Base-by-base conservation (phyloP, 257 asterid species). In the Echites panduratus region DNA sequence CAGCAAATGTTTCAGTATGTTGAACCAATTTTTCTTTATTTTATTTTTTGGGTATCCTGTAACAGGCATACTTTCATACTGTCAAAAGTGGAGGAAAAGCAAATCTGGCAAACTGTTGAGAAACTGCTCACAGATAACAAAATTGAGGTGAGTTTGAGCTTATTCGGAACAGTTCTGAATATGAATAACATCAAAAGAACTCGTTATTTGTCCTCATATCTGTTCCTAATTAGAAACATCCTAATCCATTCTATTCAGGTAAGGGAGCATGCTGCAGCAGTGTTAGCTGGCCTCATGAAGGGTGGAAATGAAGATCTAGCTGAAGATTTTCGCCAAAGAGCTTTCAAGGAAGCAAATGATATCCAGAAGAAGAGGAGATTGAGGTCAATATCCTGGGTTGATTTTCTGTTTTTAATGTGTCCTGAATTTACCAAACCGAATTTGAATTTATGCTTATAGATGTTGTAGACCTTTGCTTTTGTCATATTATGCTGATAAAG, bases 251-350 rank as follows among this genome's bases (percentile, higher is more conserved):
- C 58, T 64, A 71, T 71, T 68, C 88, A 95, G 99, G 96, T 95
- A 69, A 84, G 99, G 76, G 99, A 95, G 93, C 99, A 95, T 56
- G 99, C 99, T 57, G 99, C 98, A 73, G 98, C 98, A 68, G 99
- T 95, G 78, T 90, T 95, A 79, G 97, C 99, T 74, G 96, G 97
- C 75, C 82, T 95, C 80, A 90, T 95, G 98, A 95, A 92, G 85
- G 88, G 96, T 66, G 98, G 92, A 59, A 93, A 90, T 82, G 89
- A 76, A 76, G 84, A 84, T 71, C 79, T 92, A 19, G 92, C 92
- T 11, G 82, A 82, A 79, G 96, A 87, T 74, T 95, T 95, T 73
- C 97, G 96, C 71, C 80, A 11, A 57, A 90, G 93, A 85, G 98
- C 99, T 80, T 88, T 85, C 74, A 84, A 75, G 80, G 93, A 88